phyloP scores from a whole-genome alignment of 768 basidiomycete species.

The Tylopilus cervinicoccineus region DNA sequence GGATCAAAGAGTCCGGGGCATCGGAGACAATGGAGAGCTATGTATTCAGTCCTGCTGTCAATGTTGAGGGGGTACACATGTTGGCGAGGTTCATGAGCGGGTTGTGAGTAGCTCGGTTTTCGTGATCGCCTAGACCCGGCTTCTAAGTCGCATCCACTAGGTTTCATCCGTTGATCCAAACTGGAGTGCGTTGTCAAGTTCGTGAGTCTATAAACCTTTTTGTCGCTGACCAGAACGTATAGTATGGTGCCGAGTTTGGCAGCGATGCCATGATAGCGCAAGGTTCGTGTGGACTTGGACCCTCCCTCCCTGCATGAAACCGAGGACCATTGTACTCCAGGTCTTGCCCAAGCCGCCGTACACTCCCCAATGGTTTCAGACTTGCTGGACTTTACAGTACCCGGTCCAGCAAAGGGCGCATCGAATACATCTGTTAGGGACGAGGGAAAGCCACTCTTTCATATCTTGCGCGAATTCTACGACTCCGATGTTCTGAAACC shows the following conservation, averaged over 20 bases:
- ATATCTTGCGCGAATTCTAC: conserved; percentile 48
- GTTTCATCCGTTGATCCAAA: conserved; percentile 52
- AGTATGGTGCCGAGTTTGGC: conserved; percentile 55
- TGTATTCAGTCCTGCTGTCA: conserved; percentile 37
- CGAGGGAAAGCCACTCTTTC: conserved; percentile 41
- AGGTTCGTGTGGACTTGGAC: conserved; percentile 28
- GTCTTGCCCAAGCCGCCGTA: conserved; percentile 49
- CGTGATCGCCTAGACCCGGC: not conserved
- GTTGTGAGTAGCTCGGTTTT: conserved; percentile 26
- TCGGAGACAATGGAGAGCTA: conserved; percentile 44
- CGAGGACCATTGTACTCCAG: conserved; percentile 11
- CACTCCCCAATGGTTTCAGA: conserved; percentile 30
- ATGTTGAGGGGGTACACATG: conserved; percentile 32
- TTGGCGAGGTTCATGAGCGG: conserved; percentile 33
- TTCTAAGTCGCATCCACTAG: conserved; percentile 25
- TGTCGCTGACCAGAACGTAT: not conserved
- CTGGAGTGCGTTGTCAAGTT: conserved; percentile 42
- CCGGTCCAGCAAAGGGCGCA: not conserved
- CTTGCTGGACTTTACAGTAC: conserved; percentile 29
- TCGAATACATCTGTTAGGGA: not conserved
- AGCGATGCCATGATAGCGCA: conserved; percentile 47
- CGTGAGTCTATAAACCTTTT: not conserved
- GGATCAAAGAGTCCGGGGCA: conserved; percentile 36
- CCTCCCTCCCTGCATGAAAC: not conserved
- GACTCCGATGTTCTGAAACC: conserved; percentile 47